A percentile compares a stretch with the other conserved stretches of the same genome.
Conservation (phyloP, 352 stramenopile species). For the Phytophthora ohioensis region DNA sequence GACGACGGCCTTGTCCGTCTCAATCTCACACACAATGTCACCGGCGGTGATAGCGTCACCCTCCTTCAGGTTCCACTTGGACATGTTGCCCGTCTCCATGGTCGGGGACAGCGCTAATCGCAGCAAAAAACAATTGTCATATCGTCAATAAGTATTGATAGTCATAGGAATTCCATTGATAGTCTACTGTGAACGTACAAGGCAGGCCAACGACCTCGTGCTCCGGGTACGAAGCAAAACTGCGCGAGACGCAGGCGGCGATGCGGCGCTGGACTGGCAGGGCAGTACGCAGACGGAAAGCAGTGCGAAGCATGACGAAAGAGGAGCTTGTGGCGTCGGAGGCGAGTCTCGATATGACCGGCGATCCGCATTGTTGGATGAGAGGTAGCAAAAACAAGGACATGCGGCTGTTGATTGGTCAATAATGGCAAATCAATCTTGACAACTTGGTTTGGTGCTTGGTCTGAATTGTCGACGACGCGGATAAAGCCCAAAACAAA, state of each 20-base stretch:
- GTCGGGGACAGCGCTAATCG: constrained; percentile 94
- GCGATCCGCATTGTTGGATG: constrained; percentile 29
- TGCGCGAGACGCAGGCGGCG: constrained; percentile 46
- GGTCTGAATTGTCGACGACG: too few species aligned
- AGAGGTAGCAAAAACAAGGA: constrained; percentile 18
- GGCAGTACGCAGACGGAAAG: constrained; percentile 52
- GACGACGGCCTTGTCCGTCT: constrained; percentile 99
- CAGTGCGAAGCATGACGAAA: constrained; percentile 68
- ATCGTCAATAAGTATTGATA: constrained; percentile 8
- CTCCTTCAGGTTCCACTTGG: constrained; percentile 95
- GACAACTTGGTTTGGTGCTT: neutral
- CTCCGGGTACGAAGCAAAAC: constrained; percentile 76
- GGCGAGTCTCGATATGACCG: constrained; percentile 34
- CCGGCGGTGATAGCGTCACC: constrained; percentile 93
- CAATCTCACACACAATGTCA: constrained; percentile 97
- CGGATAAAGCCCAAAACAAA: constrained; percentile 1
- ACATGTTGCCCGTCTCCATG: constrained; percentile 97
- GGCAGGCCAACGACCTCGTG: constrained; percentile 86
- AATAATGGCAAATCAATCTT: constrained; percentile 12
- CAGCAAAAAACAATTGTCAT: constrained; percentile 7
- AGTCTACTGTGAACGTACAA: constrained; percentile 41
- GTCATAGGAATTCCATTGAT: neutral
- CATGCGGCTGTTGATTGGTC: constrained; percentile 10
- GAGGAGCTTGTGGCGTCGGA: constrained; percentile 12
- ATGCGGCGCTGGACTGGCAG: constrained; percentile 51